A percentile compares a stretch with the other conserved stretches of the same genome.
Evolutionary conservation across 805 yeast genomes (phyloP).

Genomic region (Ogataea minuta): DNA sequence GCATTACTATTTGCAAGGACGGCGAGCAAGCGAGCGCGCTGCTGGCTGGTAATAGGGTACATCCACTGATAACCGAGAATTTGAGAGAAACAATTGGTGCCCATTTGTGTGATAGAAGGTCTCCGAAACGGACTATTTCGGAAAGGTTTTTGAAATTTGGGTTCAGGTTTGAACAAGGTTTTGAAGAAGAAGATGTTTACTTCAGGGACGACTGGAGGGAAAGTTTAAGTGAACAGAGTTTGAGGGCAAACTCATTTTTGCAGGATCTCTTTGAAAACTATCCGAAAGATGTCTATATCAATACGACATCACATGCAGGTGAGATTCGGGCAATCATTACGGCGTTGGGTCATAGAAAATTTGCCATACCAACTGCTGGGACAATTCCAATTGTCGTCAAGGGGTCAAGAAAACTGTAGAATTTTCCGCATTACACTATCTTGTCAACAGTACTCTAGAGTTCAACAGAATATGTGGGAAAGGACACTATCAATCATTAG

Average conservation of each 20-base stretch:
- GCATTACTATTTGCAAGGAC: slow-evolving; percentile 31
- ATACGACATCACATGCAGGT: slow-evolving; percentile 61
- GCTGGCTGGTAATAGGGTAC: slow-evolving; percentile 14
- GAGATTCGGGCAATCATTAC: slow-evolving; percentile 52
- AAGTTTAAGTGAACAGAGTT: slow-evolving; percentile 45
- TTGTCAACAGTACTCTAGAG: too few species aligned
- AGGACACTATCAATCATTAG: too few species aligned
- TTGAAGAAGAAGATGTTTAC: slow-evolving; percentile 48
- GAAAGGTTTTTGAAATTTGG: slow-evolving; percentile 41
- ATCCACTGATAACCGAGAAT: slow-evolving; percentile 41
- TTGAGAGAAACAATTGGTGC: slow-evolving; percentile 61
- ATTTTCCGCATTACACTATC: not conserved
- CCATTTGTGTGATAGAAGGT: slow-evolving; percentile 60
- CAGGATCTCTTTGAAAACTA: slow-evolving; percentile 38
- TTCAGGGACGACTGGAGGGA: slow-evolving; percentile 49
- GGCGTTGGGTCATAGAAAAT: slow-evolving; percentile 53
- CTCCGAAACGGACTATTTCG: slow-evolving; percentile 37
- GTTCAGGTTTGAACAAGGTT: slow-evolving; percentile 43
- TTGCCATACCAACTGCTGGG: slow-evolving; percentile 64
- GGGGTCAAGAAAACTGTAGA: slow-evolving; percentile 25
- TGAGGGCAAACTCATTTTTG: slow-evolving; percentile 47
- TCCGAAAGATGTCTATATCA: slow-evolving; percentile 37
- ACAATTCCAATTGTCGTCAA: slow-evolving; percentile 58
- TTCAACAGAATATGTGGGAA: too few species aligned
- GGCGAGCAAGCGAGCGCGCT: slow-evolving; percentile 22